Evolutionary conservation across 148 eudicot species (phyloP).

Genomic region (Rhododendron simsii): DNA sequence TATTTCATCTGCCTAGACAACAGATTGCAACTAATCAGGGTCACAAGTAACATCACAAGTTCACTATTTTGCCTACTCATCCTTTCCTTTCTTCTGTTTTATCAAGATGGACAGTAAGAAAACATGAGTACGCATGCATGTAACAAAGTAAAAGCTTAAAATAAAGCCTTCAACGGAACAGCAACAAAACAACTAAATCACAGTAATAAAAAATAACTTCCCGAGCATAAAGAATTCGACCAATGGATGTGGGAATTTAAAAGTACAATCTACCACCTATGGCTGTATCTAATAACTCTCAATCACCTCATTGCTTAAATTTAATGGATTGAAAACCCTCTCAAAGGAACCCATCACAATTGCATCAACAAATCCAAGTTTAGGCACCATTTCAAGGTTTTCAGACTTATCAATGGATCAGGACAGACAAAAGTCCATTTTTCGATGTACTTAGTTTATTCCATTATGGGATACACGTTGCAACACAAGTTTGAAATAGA

Average conservation of each 20-base stretch:
- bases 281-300: not conserved
- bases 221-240: not conserved
- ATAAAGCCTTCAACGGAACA: not conserved
- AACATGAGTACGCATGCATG: not conserved
- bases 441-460: not conserved
- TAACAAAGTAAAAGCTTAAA: not conserved
- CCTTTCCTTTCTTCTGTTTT: conserved; percentile 5
- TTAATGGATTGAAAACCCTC: not conserved
- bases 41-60: not conserved
- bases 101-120: not conserved
- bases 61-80: not conserved
- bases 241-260: not conserved
- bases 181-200: not conserved
- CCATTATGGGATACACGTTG: not conserved
- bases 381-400: not conserved
- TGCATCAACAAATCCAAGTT: not conserved
- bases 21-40: not conserved
- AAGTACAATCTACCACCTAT: not conserved
- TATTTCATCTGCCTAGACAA: conserved; percentile 78
- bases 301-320: not conserved
- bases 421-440: not conserved
- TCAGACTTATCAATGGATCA: not conserved
- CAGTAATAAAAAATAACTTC: not conserved
- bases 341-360: not conserved
- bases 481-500: not conserved